Evolutionary conservation across 306 rosid genomes (phyloP).

Genomic region (Heteromeles arbutifolia): DNA sequence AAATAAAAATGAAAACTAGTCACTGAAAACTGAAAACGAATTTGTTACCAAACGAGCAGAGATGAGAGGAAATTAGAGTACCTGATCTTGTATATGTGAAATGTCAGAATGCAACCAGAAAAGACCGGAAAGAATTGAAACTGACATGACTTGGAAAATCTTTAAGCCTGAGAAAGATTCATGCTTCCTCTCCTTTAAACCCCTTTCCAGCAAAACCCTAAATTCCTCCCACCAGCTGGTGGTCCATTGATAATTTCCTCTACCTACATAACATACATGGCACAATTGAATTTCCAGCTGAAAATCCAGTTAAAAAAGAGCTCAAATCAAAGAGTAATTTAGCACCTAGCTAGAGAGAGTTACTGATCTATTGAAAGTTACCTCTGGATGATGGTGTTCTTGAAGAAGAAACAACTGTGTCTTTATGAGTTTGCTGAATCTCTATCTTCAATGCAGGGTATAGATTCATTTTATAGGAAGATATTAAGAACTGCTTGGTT

Average conservation of each 20-base stretch:
- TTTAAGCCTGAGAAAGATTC: constrained; percentile 83
- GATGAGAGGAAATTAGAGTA: constrained; percentile 2
- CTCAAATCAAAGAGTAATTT: no score
- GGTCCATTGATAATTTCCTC: constrained; percentile 50
- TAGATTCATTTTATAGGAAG: constrained; percentile 57
- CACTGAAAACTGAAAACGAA: not conserved
- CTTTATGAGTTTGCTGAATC: constrained; percentile 34
- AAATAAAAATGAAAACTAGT: not conserved
- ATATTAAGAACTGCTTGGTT: constrained; percentile 56
- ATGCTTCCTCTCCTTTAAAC: constrained; percentile 71
- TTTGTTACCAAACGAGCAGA: not conserved
- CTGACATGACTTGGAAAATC: constrained; percentile 87
- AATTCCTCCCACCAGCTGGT: constrained; percentile 85
- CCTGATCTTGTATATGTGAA: constrained; percentile 84
- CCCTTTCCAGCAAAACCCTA: constrained; percentile 66
- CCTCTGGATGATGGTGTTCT: constrained; percentile 42
- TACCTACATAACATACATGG: constrained; percentile 23
- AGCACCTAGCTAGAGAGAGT: not conserved
- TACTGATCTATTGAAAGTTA: constrained; percentile 10
- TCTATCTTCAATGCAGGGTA: constrained; percentile 65
- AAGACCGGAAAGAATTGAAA: constrained; percentile 74
- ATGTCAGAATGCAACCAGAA: constrained; percentile 83
- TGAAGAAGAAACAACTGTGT: constrained; percentile 18
- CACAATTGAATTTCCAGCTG: not conserved
- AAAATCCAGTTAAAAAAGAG: not conserved